Percentiles rank a stretch among this genome's conserved stretches.
Evolutionary conservation across 2,329 filamentous ascomycete genomes (phyloP).

Genomic region (Xylaria sp.): DNA sequence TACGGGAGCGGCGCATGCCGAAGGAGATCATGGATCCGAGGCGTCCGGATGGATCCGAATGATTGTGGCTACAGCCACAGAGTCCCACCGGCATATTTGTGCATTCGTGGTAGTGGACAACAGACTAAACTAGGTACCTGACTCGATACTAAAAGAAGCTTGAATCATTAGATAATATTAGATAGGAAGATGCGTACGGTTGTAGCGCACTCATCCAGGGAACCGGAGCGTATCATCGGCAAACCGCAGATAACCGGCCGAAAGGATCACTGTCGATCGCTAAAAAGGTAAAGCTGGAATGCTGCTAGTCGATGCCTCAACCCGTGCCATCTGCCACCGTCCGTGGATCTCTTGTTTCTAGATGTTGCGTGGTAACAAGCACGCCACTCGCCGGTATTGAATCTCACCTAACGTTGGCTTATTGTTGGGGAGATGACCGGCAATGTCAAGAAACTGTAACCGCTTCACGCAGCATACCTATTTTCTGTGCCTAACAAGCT

Average conservation of each 20-base stretch:
- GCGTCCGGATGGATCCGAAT: conserved; percentile 35
- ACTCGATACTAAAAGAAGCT: conserved; percentile 5
- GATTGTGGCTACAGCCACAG: conserved; percentile 25
- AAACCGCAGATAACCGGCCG: conserved; percentile 9
- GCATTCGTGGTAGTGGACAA: no score
- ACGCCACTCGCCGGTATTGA: background rate
- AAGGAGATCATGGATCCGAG: conserved; percentile 7
- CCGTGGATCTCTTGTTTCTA: background rate
- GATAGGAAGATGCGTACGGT: conserved; percentile 20
- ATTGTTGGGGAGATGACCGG: background rate
- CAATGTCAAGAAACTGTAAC: background rate
- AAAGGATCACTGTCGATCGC: conserved; percentile 14
- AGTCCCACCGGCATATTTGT: conserved; percentile 12
- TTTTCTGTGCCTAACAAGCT: background rate
- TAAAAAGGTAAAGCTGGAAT: background rate
- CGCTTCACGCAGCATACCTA: background rate
- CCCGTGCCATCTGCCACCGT: background rate
- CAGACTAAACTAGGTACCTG: conserved; percentile 18
- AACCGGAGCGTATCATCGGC: conserved; percentile 1
- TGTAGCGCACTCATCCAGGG: conserved; percentile 13
- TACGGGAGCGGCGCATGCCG: conserved; percentile 20
- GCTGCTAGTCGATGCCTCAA: conserved; percentile 13
- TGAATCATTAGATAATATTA: conserved; percentile 6
- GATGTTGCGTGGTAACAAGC: background rate
- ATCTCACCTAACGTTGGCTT: background rate